phyloP scores from a whole-genome alignment of 2,329 filamentous ascomycete species.

The Didymella arachidicola region DNA sequence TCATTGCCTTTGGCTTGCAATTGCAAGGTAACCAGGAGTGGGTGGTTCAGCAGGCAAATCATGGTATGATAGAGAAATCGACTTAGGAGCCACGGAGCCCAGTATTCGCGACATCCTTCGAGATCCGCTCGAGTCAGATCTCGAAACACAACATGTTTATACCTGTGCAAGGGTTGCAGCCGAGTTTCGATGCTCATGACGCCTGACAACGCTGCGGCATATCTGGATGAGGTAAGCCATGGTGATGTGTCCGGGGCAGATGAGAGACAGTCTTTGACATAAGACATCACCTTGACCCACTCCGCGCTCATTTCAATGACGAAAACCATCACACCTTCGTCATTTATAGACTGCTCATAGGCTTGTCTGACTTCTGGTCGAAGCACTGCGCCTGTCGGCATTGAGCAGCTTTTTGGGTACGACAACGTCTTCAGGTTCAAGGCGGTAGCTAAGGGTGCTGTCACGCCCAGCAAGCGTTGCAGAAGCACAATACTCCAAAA shows the following conservation, averaged over 20 bases:
- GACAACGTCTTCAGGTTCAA: neutral
- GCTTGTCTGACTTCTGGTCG: neutral
- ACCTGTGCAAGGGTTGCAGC: constrained; percentile 7
- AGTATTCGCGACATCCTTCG: constrained; percentile 5
- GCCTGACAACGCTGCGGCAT: neutral
- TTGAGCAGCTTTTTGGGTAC: constrained; percentile 4
- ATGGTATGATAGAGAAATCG: constrained; percentile 14
- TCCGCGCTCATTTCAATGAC: constrained; percentile 8
- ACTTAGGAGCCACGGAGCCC: constrained; percentile 12
- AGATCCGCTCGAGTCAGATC: constrained; percentile 6
- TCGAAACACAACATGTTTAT: constrained; percentile 5
- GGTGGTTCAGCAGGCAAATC: constrained; percentile 15
- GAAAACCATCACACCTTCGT: constrained; percentile 7
- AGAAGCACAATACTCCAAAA: constrained; percentile 1
- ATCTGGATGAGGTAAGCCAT: constrained; percentile 11
- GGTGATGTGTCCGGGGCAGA: neutral
- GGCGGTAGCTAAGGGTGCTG: neutral
- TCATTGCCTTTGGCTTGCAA: constrained; percentile 4
- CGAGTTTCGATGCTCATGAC: constrained; percentile 11
- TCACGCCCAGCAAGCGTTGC: neutral
- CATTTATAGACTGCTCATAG: constrained; percentile 1
- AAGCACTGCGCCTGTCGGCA: constrained; percentile 3
- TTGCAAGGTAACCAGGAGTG: constrained; percentile 6
- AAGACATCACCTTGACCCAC: constrained; percentile 11
- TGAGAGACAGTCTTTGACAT: constrained; percentile 6